phyloP scores from a whole-genome alignment of 2,329 filamentous ascomycete genomes.

The Westerdykella ornata region DNA sequence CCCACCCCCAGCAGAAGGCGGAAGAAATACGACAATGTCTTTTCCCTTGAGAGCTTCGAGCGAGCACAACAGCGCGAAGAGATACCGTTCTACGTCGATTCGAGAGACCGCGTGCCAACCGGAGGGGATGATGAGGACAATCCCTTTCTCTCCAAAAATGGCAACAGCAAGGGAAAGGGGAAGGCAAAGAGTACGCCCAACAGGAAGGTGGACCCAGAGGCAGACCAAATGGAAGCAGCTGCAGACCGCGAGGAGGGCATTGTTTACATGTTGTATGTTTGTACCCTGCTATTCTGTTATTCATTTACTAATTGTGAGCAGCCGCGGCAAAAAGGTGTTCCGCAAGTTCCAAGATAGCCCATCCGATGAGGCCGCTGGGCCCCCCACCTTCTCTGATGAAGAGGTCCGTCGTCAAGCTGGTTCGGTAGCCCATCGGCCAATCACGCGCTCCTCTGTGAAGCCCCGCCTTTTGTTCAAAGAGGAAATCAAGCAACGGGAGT shows the following conservation, averaged over 20 bases:
- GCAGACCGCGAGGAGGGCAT: conserved; percentile 63
- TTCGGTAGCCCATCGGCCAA: conserved; percentile 39
- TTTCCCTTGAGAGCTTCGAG: conserved; percentile 32
- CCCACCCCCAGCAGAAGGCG: conserved; percentile 54
- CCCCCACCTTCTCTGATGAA: conserved; percentile 30
- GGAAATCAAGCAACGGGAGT: conserved; percentile 41
- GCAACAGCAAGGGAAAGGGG: conserved; percentile 32
- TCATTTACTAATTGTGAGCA: conserved; percentile 34
- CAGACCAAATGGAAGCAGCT: conserved; percentile 55
- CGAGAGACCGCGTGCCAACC: conserved; percentile 66
- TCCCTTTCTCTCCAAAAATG: conserved; percentile 58
- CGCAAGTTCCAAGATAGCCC: conserved; percentile 53
- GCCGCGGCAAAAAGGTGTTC: conserved; percentile 74
- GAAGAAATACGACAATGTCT: conserved; percentile 50
- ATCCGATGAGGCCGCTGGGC: conserved; percentile 30
- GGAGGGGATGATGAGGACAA: conserved; percentile 61
- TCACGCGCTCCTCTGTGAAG: conserved; percentile 64
- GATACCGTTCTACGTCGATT: conserved; percentile 73
- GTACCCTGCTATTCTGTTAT: neutral
- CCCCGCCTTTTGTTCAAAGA: conserved; percentile 64
- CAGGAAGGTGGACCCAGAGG: conserved; percentile 51
- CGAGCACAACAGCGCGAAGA: conserved; percentile 48
- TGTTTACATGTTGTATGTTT: conserved; percentile 70
- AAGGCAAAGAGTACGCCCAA: conserved; percentile 42
- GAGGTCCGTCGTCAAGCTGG: conserved; percentile 39